A percentile compares a stretch with the other conserved stretches of the same genome.
phyloP scores from a whole-genome alignment of 1,139 yeast species.

The Geotrichum fermentans region DNA sequence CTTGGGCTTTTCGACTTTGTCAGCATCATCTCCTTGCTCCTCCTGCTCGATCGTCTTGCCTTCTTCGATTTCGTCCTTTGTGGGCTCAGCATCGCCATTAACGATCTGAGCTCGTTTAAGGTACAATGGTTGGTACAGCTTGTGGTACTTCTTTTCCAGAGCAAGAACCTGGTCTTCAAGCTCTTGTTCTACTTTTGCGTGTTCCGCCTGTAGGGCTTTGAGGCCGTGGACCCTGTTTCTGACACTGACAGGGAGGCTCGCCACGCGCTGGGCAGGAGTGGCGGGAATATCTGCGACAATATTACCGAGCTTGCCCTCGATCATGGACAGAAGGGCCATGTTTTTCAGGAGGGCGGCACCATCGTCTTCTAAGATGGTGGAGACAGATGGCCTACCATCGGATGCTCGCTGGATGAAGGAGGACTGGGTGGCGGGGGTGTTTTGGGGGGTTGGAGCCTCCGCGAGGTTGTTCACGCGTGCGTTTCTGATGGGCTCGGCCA shows the following conservation, averaged over 20 bases:
- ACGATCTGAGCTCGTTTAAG: conserved; percentile 69
- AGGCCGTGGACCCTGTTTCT: conserved; percentile 76
- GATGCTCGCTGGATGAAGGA: conserved; percentile 59
- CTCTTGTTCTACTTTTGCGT: conserved; percentile 79
- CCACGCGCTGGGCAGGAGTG: conserved; percentile 73
- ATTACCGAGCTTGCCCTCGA: conserved; percentile 82
- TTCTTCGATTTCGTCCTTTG: conserved; percentile 65
- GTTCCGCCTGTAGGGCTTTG: conserved; percentile 77
- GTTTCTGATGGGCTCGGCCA: conserved; percentile 65
- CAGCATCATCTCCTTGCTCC: conserved; percentile 38
- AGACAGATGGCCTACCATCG: conserved; percentile 58
- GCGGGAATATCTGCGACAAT: conserved; percentile 71
- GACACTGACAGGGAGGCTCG: conserved; percentile 65
- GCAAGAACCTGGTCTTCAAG: conserved; percentile 85
- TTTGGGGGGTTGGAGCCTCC: conserved; percentile 97
- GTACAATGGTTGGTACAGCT: conserved; percentile 72
- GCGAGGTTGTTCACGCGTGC: conserved; percentile 68
- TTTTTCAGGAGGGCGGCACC: conserved; percentile 50
- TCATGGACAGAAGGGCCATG: conserved; percentile 76
- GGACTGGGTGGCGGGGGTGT: conserved; percentile 80
- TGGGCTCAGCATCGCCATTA: conserved; percentile 73
- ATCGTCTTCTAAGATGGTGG: conserved; percentile 61
- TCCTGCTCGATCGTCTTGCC: conserved; percentile 57
- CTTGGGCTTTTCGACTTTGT: conserved; percentile 42
- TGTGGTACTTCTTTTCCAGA: conserved; percentile 75